Evolutionary conservation across 768 basidiomycete genomes (phyloP).

Genomic region (Trametes cubensis): DNA sequence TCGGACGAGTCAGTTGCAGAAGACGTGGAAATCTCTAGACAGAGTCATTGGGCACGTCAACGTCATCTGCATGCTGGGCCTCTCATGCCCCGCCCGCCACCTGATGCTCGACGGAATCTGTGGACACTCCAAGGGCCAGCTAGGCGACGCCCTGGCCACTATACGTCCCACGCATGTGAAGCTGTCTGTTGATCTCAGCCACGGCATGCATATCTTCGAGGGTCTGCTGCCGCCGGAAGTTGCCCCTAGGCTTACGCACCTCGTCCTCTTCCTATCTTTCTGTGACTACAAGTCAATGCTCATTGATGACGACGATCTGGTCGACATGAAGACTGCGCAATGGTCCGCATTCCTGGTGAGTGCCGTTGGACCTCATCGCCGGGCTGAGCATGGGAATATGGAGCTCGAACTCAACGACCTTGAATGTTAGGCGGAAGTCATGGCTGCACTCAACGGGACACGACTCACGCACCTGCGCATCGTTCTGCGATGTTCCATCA

Average conservation of each 20-base stretch:
- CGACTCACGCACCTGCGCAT: no score
- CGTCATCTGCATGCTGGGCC: not conserved
- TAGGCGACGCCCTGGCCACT: not conserved
- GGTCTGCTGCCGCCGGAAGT: not conserved
- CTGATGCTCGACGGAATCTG: not conserved
- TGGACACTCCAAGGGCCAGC: not conserved
- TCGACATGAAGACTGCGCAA: no score
- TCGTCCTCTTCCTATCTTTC: not conserved
- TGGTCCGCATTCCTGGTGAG: no score
- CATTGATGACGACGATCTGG: no score
- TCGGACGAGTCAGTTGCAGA: not conserved
- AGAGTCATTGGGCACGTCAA: not conserved
- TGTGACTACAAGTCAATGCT: no score
- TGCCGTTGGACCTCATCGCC: no score
- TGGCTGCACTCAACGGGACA: no score
- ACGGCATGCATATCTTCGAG: not conserved
- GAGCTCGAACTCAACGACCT: no score
- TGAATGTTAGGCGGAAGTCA: no score
- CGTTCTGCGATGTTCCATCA: no score
- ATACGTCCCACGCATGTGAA: not conserved
- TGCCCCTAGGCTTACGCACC: not conserved
- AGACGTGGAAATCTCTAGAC: not conserved
- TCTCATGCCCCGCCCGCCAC: not conserved
- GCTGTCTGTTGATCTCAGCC: not conserved
- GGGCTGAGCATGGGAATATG: no score